Percentiles rank a stretch among this genome's conserved stretches.
Evolutionary conservation across 805 yeast species (phyloP).

Genomic region (Starmera caribaea): DNA sequence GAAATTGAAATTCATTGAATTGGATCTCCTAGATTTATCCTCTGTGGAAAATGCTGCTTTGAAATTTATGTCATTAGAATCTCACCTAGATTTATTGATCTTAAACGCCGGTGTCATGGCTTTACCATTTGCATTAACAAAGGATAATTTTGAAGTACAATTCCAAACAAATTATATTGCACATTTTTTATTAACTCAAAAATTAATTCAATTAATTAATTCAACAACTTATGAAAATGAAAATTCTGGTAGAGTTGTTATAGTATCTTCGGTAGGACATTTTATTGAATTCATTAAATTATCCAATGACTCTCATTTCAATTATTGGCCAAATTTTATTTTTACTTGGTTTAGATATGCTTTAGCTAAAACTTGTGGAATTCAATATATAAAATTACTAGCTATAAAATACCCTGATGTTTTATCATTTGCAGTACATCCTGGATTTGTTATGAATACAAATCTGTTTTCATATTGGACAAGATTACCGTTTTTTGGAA

Average conservation of each 20-base stretch:
- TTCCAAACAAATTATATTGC: slow-evolving; percentile 71
- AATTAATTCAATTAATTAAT: slow-evolving; percentile 44
- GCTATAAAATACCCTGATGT: slow-evolving; percentile 60
- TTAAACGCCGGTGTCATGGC: slow-evolving; percentile 81
- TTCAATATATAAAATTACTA: slow-evolving; percentile 59
- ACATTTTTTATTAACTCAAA: slow-evolving; percentile 60
- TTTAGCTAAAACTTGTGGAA: slow-evolving; percentile 66
- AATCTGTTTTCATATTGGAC: slow-evolving; percentile 71
- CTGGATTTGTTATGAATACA: slow-evolving; percentile 82
- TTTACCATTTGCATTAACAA: slow-evolving; percentile 54
- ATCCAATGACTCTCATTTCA: slow-evolving; percentile 37
- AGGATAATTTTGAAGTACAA: slow-evolving; percentile 69
- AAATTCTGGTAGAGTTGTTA: slow-evolving; percentile 36
- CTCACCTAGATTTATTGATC: slow-evolving; percentile 47
- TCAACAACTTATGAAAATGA: slow-evolving; percentile 11
- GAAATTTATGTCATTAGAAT: slow-evolving; percentile 36
- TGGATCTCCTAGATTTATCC: slow-evolving; percentile 40
- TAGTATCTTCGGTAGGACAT: slow-evolving; percentile 61
- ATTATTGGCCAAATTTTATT: slow-evolving; percentile 52
- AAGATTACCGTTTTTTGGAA: slow-evolving; percentile 67
- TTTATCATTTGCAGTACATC: slow-evolving; percentile 60
- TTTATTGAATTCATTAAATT: slow-evolving; percentile 36
- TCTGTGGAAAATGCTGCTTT: slow-evolving; percentile 34
- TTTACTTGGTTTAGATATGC: slow-evolving; percentile 78
- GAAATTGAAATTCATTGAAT: slow-evolving; percentile 37